Evolutionary conservation across 2,329 filamentous ascomycete genomes (phyloP).

Genomic region (Exserohilum rostratum): DNA sequence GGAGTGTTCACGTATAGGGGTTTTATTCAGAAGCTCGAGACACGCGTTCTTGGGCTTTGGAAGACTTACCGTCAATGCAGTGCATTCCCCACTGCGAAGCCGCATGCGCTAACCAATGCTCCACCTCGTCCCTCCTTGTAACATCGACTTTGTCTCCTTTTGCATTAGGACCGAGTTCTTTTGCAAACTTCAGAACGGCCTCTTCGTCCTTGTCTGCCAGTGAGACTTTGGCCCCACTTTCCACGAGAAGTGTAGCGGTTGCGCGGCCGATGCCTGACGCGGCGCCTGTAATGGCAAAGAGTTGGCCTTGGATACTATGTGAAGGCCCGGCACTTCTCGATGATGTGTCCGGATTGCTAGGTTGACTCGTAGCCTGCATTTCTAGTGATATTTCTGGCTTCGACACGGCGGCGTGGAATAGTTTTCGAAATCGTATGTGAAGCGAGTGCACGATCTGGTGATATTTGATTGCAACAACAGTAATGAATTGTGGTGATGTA

Average conservation of each 20-base stretch:
- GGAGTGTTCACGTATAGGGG: neutral
- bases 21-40: neutral
- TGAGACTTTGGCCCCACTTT: constrained; percentile 6
- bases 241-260: constrained; percentile 9
- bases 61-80: constrained; percentile 1
- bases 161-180: constrained; percentile 11
- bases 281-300: constrained; percentile 21
- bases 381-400: neutral
- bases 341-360: neutral
- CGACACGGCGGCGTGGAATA: neutral
- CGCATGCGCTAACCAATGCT: constrained; percentile 7
- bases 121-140: constrained; percentile 36
- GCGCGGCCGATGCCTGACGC: constrained; percentile 20
- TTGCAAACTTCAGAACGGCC: constrained; percentile 21
- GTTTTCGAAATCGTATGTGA: neutral
- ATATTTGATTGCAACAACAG: neutral
- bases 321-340: neutral
- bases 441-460: neutral
- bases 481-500: neutral
- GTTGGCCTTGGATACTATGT: constrained; percentile 1
- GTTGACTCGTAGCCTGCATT: neutral
- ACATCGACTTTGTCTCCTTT: constrained; percentile 40
- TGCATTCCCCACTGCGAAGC: constrained; percentile 29
- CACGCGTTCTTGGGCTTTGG: neutral
- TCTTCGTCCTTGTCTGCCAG: constrained; percentile 13